Percentiles rank a stretch among this genome's conserved stretches.
These are phyloP conservation scores for Sporisorium iseilematis-ciliati DNA, from an alignment of 1,284 basidiomycete species.

Conservation along the genomic window DNA sequence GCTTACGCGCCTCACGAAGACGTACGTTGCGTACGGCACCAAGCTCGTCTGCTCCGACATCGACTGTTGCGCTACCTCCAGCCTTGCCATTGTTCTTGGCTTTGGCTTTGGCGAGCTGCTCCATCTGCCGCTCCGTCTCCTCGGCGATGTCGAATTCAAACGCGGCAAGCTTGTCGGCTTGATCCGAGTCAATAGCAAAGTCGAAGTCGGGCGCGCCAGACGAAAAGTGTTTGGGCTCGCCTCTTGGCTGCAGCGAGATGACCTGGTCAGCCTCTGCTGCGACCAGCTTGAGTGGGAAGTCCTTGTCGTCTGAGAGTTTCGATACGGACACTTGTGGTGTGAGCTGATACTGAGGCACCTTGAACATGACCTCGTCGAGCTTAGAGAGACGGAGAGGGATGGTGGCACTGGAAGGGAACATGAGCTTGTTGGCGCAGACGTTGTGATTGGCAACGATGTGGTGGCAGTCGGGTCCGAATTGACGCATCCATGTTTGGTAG, in stretches of 20 bases:
- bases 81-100: conserved; percentile 40
- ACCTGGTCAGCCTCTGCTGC: conserved; percentile 38
- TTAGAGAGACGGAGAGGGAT: conserved; percentile 80
- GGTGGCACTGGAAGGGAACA: conserved; percentile 81
- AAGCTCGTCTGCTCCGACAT: conserved; percentile 27
- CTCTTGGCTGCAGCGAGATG: conserved; percentile 46
- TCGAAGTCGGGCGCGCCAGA: conserved; percentile 67
- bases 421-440: conserved; percentile 77
- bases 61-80: conserved; percentile 49
- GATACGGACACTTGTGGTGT: conserved; percentile 20
- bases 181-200: conserved; percentile 19
- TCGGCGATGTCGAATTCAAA: conserved; percentile 71
- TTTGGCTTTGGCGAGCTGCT: conserved; percentile 54
- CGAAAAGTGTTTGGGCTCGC: conserved; percentile 22
- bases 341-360: conserved; percentile 75
- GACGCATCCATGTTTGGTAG: conserved; percentile 80
- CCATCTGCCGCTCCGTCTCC: conserved; percentile 73
- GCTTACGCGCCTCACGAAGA: conserved; percentile 45
- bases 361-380: conserved; percentile 82
- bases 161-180: conserved; percentile 34
- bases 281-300: conserved; percentile 20
- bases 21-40: conserved; percentile 35
- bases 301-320: neutral
- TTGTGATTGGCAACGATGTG: conserved; percentile 73
- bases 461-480: conserved; percentile 76